Base-by-base conservation (phyloP, 495 filamentous ascomycete species). In the Articulospora tetracladia region DNA sequence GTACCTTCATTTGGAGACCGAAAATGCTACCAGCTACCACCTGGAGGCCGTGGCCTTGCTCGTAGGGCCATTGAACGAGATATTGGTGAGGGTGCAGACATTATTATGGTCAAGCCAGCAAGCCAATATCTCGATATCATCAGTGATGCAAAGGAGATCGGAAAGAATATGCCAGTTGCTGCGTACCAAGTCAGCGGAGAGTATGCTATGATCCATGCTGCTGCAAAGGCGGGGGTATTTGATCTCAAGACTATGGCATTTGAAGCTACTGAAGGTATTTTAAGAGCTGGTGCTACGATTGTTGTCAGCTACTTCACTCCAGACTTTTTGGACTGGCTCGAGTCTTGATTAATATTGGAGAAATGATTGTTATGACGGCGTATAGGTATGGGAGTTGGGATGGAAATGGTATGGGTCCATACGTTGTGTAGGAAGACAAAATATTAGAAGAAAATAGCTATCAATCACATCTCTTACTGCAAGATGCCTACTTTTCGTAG, bases 81-180 rank as follows among this genome's bases (percentile, higher is more conserved):
- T 69, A 92, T 98, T 49, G 79, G 78, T 59, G 94, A 98, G 72
- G 94, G 94, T 23, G 94, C 94, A 17, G 94, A 98, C 70, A 92
- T 97, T 63, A 96, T 98, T 68, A 97, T 98, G 95, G 94, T 98
- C 44, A 98, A 98, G 76, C 94, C 94, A 1, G 93, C 94, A 11
- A 86, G 86, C 59, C 91, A 91, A 68, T 98, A 96, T 69, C 78
- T 98, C 24, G 95, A 98, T 71, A 94, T 98, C 67, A 97, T 98
- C 64, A 87, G 88, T 55, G 94, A 98, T 73, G 95, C 94, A 27
- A 96, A 94, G 77, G 90, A 97, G 51, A 80, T 97, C 55, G 93
- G 91, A 22, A 85, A 84, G 62, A 90, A 97, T 74, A 77, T 98
- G 68, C 94, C 94, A 17, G 77, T 98, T 53, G 92, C 93, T 2